Conservation (phyloP, 2,329 filamentous ascomycete genomes). For the Penicillium capsulatum region DNA sequence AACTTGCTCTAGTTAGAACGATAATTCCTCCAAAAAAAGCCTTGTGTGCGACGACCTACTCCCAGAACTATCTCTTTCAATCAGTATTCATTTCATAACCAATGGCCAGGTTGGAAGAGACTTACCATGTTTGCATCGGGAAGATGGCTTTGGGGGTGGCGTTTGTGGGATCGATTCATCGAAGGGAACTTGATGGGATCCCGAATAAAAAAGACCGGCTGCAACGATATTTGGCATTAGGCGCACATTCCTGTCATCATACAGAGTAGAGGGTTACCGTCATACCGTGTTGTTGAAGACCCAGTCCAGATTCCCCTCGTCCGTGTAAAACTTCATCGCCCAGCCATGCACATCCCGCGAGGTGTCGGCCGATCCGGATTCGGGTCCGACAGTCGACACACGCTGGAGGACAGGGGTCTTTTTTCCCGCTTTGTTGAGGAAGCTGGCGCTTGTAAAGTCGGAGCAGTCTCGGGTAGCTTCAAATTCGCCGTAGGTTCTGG, state of each 20-base stretch:
- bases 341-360: slow-evolving; percentile 48
- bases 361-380: slow-evolving; percentile 47
- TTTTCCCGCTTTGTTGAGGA: slow-evolving; percentile 53
- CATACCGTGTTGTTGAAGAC: slow-evolving; percentile 35
- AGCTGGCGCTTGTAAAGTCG: slow-evolving; percentile 53
- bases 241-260: not conserved
- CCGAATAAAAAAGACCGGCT: slow-evolving; percentile 64
- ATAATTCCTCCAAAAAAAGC: not conserved
- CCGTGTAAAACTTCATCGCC: slow-evolving; percentile 49
- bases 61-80: slow-evolving; percentile 24
- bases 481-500: slow-evolving; percentile 55
- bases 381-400: slow-evolving; percentile 46
- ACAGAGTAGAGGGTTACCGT: no score
- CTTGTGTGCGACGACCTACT: slow-evolving; percentile 16
- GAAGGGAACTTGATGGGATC: slow-evolving; percentile 68
- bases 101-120: not conserved
- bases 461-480: slow-evolving; percentile 58
- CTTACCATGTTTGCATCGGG: slow-evolving; percentile 28
- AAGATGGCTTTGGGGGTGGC: slow-evolving; percentile 41
- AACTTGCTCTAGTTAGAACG: slow-evolving; percentile 22
- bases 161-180: slow-evolving; percentile 67
- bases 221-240: not conserved
- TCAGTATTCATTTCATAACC: slow-evolving; percentile 6
- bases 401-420: slow-evolving; percentile 49
- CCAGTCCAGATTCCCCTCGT: slow-evolving; percentile 50